phyloP scores from a whole-genome alignment of 177 flowering plant genomes.

The Vitis hybrid region DNA sequence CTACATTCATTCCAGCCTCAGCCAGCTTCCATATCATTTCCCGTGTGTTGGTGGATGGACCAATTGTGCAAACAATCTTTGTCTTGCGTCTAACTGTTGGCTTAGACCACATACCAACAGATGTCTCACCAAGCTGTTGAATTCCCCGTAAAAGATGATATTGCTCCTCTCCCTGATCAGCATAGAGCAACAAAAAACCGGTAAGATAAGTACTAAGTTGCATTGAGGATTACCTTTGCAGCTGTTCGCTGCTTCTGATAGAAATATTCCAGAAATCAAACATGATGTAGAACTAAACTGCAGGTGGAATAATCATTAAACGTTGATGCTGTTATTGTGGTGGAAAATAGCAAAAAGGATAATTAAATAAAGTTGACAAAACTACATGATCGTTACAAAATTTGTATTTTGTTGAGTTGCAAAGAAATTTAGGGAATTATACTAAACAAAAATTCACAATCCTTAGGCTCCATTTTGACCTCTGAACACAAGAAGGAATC shows the following conservation, averaged over 20 bases:
- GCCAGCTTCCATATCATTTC: slow-evolving; percentile 99
- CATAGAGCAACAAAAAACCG: background rate
- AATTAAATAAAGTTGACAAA: too few relatives aligned
- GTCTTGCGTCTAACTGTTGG: slow-evolving; percentile 79
- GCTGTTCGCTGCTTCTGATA: background rate
- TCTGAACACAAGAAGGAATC: too few relatives aligned
- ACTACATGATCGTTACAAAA: too few relatives aligned
- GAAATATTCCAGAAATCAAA: too few relatives aligned
- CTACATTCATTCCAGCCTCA: slow-evolving; percentile 97
- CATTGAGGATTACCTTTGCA: background rate
- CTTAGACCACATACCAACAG: slow-evolving; percentile 71
- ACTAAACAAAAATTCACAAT: too few relatives aligned
- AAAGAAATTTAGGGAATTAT: too few relatives aligned
- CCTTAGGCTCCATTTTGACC: too few relatives aligned
- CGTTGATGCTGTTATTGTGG: too few relatives aligned
- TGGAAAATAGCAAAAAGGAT: too few relatives aligned
- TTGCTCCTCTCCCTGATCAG: slow-evolving; percentile 49
- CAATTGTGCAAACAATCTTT: slow-evolving; percentile 92
- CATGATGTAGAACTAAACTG: too few relatives aligned
- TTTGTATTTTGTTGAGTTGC: too few relatives aligned
- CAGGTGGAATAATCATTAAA: too few relatives aligned
- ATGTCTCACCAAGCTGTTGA: slow-evolving; percentile 52
- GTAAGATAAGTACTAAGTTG: background rate
- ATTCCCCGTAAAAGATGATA: slow-evolving; percentile 36
- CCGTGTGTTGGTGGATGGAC: slow-evolving; percentile 84